phyloP scores from a whole-genome alignment of 129 eudicot genomes.

The Logfia minima region DNA sequence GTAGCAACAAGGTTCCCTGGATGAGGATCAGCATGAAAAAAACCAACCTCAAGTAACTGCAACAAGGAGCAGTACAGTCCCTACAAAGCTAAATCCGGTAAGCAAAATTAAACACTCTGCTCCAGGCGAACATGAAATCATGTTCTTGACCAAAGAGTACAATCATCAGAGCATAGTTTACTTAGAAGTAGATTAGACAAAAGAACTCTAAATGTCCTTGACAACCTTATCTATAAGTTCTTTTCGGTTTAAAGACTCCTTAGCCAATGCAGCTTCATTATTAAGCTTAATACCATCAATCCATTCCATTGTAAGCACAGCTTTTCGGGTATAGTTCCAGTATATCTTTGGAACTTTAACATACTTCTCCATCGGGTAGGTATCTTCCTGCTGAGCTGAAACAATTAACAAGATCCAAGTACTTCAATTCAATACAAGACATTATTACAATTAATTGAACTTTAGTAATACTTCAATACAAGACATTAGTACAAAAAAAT shows the following conservation, averaged over 20 bases:
- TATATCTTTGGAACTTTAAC: slow-evolving; percentile 91
- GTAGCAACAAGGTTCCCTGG: slow-evolving; percentile 95
- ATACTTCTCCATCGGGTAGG: slow-evolving; percentile 29
- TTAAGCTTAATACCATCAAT: slow-evolving; percentile 91
- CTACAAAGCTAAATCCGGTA: slow-evolving; percentile 39
- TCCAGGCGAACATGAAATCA: slow-evolving; percentile 18
- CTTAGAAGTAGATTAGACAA: background rate
- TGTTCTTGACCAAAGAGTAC: background rate
- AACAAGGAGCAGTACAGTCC: slow-evolving; percentile 88
- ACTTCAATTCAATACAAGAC: slow-evolving; percentile 5
- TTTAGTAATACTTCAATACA: no score
- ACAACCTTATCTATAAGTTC: slow-evolving; percentile 82
- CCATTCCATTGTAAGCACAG: slow-evolving; percentile 99
- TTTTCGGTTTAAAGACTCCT: slow-evolving; percentile 61
- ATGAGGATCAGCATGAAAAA: slow-evolving; percentile 96
- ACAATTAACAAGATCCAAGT: slow-evolving; percentile 5
- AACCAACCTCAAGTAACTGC: slow-evolving; percentile 95
- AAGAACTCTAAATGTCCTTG: background rate
- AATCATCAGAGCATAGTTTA: slow-evolving; percentile 3
- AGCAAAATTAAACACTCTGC: slow-evolving; percentile 7
- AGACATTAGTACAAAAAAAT: no score
- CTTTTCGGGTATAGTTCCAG: slow-evolving; percentile 86
- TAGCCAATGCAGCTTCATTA: slow-evolving; percentile 54
- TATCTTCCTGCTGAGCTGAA: slow-evolving; percentile 30
- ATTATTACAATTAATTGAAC: background rate